These are phyloP conservation scores for Xylariomycetidae sp. DNA, from an alignment of 2,329 filamentous ascomycete genomes.

Conservation along the genomic window DNA sequence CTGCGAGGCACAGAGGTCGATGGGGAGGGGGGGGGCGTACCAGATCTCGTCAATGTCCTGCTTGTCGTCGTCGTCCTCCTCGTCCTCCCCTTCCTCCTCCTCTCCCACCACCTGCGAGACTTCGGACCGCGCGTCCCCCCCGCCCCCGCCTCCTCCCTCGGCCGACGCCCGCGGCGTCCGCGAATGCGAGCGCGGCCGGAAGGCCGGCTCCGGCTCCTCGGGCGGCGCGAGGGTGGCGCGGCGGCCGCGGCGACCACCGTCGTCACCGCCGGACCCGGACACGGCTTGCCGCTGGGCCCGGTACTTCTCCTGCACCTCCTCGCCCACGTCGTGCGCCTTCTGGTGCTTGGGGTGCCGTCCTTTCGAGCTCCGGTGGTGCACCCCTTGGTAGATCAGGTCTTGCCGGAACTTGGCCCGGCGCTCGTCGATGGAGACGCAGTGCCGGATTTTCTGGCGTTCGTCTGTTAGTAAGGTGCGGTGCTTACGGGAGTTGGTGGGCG, in stretches of 20 bases:
- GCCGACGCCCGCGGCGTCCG: slow-evolving; percentile 14
- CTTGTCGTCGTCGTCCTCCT: slow-evolving; percentile 40
- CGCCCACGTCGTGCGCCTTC: slow-evolving; percentile 14
- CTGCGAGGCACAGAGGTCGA: no score
- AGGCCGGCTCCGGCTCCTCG: slow-evolving; percentile 21
- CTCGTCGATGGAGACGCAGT: slow-evolving; percentile 67
- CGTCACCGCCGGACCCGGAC: slow-evolving; percentile 1
- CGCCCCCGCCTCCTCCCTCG: slow-evolving; percentile 8
- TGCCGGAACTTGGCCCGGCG: slow-evolving; percentile 66
- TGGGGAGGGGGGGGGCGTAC: slow-evolving; percentile 24
- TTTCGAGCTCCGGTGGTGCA: slow-evolving; percentile 17
- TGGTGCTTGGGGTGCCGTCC: slow-evolving; percentile 14
- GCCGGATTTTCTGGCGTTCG: slow-evolving; percentile 56
- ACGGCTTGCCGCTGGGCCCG: slow-evolving; percentile 18
- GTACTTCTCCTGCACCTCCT: slow-evolving; percentile 29
- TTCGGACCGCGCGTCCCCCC: slow-evolving; percentile 24
- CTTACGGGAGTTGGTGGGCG: no score
- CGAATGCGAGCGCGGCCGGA: slow-evolving; percentile 28
- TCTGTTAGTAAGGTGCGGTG: no score
- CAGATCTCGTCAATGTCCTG: slow-evolving; percentile 77
- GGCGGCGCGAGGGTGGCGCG: slow-evolving; percentile 12
- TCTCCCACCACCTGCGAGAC: slow-evolving; percentile 27
- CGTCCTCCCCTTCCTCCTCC: slow-evolving; percentile 37
- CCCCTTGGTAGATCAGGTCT: slow-evolving; percentile 58
- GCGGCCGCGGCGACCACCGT: slow-evolving; percentile 11